Conservation (phyloP, 257 asterid species). For the Jacaranda mimosifolia region DNA sequence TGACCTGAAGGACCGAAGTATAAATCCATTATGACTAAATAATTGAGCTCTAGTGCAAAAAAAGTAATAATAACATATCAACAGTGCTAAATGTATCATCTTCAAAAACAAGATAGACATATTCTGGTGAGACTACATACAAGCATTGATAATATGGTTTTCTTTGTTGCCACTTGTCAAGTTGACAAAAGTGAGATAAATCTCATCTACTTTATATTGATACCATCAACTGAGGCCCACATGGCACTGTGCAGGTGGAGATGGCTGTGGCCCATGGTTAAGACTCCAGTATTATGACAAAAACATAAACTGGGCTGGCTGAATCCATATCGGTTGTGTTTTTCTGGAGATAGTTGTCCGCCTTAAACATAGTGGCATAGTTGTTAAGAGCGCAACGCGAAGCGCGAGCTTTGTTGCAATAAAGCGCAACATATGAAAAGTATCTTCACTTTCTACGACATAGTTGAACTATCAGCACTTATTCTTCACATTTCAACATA, state of each 20-base stretch:
- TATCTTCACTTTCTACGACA: no score
- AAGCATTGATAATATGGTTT: not conserved
- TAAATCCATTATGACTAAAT: slow-evolving; percentile 15
- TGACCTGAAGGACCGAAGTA: slow-evolving; percentile 63
- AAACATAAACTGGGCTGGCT: not conserved
- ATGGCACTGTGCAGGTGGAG: slow-evolving; percentile 7
- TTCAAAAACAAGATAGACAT: not conserved
- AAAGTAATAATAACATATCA: slow-evolving; percentile 8
- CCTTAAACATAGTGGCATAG: slow-evolving; percentile 7
- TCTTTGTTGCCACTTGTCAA: not conserved
- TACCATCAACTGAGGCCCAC: not conserved
- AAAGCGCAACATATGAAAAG: no score
- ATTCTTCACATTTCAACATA: no score
- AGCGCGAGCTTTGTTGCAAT: no score
- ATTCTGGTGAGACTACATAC: not conserved
- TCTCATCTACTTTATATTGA: not conserved
- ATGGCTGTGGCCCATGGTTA: slow-evolving; percentile 5
- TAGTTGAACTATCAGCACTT: no score
- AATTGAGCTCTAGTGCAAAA: slow-evolving; percentile 16
- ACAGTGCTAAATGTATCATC: slow-evolving; percentile 13
- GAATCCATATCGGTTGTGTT: not conserved
- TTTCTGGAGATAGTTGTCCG: slow-evolving; percentile 5
- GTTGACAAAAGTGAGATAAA: not conserved
- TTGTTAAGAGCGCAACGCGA: no score
- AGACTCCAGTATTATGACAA: slow-evolving; percentile 16